Base-by-base conservation (phyloP, 2,329 filamentous ascomycete species). In the Amesomyces nigricolor region DNA sequence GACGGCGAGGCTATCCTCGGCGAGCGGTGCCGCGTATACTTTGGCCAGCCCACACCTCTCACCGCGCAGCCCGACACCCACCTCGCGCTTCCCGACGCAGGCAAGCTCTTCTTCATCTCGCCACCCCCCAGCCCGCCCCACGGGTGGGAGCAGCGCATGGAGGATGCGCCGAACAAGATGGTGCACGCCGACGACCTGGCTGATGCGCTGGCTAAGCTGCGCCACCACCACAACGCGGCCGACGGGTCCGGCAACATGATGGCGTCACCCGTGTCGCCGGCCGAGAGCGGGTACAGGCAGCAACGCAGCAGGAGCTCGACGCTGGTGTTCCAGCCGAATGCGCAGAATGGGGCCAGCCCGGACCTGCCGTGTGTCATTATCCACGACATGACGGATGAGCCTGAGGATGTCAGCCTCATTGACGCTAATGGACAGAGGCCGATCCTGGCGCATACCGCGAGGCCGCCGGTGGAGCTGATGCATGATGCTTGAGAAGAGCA, bases 1-100 rank as follows among this genome's bases (percentile, higher is more conserved):
- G 88, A 94, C 65, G 85, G 86, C 64, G 86, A 91, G 72, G 74
- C 75, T 22, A 78, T 92, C 62, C 80, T 91, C 72, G 88, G 87
- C 64, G 78, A 85, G 69, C 76, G 78, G 53, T 80, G 86, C 64
- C 79, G 80, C 61, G 80, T 90, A 64, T 91, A 86, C 74, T 87
- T 85, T 63, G 84, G 85, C 64, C 78, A 82, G 65, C 72, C 75
- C 47, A 87, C 83, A 0, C 75, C 79, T n/a, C 70, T 85, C 51
- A 72, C 80, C 50, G 68, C 71, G 7, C 58, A 58, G 56, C 70
- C 73, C 57, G 76, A 83, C 63, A 76, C 79, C 63, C 82, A 85
- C 64, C 75, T 87, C 9, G 77, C 79, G n/a, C 78, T 87, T 0
- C 83, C 85, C 54, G 84, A 87, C 60, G 82, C 82, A 51, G 84